These are phyloP conservation scores for Selaginella moellendorffii DNA, from an alignment of 75 land plant genomes.

Conservation along the genomic window DNA sequence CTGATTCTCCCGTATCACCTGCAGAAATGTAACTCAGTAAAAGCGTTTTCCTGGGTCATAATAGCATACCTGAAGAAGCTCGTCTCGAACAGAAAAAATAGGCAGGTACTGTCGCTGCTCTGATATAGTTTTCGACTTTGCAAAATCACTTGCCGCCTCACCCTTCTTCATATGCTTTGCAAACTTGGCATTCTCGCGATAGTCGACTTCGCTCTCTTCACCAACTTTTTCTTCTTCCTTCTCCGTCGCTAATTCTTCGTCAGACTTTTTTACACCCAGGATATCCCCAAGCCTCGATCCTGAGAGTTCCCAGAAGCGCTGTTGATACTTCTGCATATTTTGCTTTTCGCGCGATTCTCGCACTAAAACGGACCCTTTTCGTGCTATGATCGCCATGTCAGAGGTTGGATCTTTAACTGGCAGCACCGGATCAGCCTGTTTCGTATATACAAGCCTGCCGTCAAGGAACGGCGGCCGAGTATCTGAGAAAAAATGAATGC, in stretches of 20 bases:
- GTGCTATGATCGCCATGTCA: slow-evolving; percentile 91
- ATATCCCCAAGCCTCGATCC: slow-evolving; percentile 93
- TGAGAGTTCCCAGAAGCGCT: slow-evolving; percentile 95
- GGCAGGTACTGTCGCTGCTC: slow-evolving; percentile 95
- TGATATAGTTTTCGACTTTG: slow-evolving; percentile 64
- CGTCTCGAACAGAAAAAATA: slow-evolving; percentile 80
- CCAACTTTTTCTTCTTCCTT: slow-evolving; percentile 74
- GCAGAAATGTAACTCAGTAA: background rate
- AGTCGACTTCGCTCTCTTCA: slow-evolving; percentile 85
- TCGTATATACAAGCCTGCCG: slow-evolving; percentile 83
- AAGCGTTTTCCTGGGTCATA: background rate
- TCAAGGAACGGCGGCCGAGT: slow-evolving; percentile 97
- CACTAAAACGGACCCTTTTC: slow-evolving; percentile 82
- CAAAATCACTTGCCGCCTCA: slow-evolving; percentile 95
- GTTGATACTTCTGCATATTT: slow-evolving; percentile 75
- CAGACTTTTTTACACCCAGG: slow-evolving; percentile 84
- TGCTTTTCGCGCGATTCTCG: slow-evolving; percentile 90
- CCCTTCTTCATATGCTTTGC: slow-evolving; percentile 85
- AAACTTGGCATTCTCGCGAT: slow-evolving; percentile 81
- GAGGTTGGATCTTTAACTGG: slow-evolving; percentile 96
- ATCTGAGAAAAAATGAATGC: slow-evolving; percentile 35
- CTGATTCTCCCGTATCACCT: slow-evolving; percentile 95
- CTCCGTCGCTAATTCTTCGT: slow-evolving; percentile 33
- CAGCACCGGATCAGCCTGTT: slow-evolving; percentile 93
- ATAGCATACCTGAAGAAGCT: slow-evolving; percentile 57